phyloP scores from a whole-genome alignment of 306 rosid species.

The Casuarina equisetifolia region DNA sequence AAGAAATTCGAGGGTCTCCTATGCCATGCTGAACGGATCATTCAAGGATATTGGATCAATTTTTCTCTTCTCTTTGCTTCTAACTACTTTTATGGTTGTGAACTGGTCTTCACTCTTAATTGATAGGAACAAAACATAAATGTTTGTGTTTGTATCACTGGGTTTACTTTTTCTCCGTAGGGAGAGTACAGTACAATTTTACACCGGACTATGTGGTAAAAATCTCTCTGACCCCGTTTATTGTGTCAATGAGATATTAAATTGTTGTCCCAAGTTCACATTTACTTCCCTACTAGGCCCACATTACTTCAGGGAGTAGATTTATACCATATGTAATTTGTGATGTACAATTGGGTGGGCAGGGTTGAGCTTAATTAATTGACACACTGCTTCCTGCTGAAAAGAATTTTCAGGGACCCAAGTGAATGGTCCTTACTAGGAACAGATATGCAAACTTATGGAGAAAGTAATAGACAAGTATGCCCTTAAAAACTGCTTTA shows the following conservation, averaged over 20 bases:
- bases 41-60: conserved; percentile 2
- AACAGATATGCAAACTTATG: too few relatives aligned
- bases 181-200: background rate
- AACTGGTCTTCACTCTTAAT: background rate
- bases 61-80: background rate
- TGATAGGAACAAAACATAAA: background rate
- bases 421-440: too few relatives aligned
- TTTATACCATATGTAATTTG: background rate
- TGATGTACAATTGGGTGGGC: background rate
- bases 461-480: too few relatives aligned
- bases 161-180: background rate
- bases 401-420: background rate
- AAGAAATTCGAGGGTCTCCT: background rate
- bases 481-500: too few relatives aligned
- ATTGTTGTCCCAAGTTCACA: background rate
- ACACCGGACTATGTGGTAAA: background rate
- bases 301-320: background rate
- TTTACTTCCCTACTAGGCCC: background rate
- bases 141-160: background rate
- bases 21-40: conserved; percentile 2
- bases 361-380: background rate
- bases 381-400: background rate
- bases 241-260: background rate
- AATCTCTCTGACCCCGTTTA: background rate
- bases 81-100: background rate